Conservation (phyloP, 495 filamentous ascomycete genomes). For the Acidiella bohemica region DNA sequence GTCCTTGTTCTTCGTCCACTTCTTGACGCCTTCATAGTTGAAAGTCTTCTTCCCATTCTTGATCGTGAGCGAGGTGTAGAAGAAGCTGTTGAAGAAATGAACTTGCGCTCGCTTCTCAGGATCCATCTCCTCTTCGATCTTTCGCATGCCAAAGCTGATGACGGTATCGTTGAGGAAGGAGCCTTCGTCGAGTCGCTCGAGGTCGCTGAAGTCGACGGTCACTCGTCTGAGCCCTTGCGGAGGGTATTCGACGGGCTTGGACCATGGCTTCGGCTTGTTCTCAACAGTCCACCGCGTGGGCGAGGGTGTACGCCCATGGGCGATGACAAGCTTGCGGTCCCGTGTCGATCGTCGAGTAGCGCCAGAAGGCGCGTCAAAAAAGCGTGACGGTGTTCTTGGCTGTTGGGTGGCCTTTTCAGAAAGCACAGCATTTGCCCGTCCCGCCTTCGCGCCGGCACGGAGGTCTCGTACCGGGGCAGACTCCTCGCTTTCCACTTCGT, state of each 20-base stretch:
- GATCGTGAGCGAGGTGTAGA: conserved; percentile 60
- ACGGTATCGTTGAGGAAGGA: conserved; percentile 88
- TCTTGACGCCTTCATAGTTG: conserved; percentile 69
- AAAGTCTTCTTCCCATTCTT: conserved; percentile 44
- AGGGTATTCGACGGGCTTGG: conserved; percentile 56
- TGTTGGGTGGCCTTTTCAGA: background rate
- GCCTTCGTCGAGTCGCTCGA: conserved; percentile 65
- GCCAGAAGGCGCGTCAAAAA: background rate
- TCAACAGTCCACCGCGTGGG: conserved; percentile 8
- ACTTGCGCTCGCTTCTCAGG: conserved; percentile 41
- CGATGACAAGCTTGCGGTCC: background rate
- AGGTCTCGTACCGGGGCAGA: background rate
- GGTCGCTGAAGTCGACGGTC: conserved; percentile 65
- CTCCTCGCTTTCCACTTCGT: background rate
- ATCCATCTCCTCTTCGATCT: conserved; percentile 15
- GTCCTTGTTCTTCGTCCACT: conserved; percentile 81
- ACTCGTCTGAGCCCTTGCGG: conserved; percentile 50
- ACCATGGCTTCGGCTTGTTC: conserved; percentile 20
- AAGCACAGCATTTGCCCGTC: background rate
- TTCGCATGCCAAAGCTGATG: conserved; percentile 68
- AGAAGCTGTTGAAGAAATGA: conserved; percentile 87
- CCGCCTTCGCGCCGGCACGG: background rate
- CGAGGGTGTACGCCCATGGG: conserved; percentile 2
- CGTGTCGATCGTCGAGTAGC: conserved; percentile 1
- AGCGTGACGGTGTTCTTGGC: background rate